These are phyloP conservation scores for Vitis riparia DNA, from an alignment of 164 flowering plant species.

Conservation along the genomic window DNA sequence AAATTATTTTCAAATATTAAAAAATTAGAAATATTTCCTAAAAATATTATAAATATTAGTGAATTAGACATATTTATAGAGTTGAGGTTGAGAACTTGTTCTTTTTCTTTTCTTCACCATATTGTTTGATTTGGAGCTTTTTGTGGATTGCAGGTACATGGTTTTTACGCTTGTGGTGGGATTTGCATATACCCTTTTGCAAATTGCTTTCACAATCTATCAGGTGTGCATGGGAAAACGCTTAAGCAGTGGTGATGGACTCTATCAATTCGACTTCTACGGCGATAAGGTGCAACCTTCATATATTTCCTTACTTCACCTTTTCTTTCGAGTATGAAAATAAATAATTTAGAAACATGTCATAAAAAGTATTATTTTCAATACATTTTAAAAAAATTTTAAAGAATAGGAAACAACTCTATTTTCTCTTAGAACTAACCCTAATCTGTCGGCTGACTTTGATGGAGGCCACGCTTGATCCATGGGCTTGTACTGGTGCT, in stretches of 20 bases:
- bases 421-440: too few relatives aligned
- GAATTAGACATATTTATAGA: background rate
- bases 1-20: too few relatives aligned
- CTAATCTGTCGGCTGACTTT: too few relatives aligned
- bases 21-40: background rate
- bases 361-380: too few relatives aligned
- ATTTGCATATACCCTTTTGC: slow-evolving; percentile 17
- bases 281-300: slow-evolving; percentile 23
- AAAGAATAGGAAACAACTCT: too few relatives aligned
- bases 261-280: slow-evolving; percentile 17
- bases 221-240: slow-evolving; percentile 3
- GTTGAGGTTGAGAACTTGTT: background rate
- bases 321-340: too few relatives aligned
- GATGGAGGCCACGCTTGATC: too few relatives aligned
- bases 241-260: background rate
- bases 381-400: too few relatives aligned
- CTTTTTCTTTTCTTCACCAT: background rate
- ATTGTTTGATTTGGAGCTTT: background rate
- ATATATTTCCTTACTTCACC: background rate
- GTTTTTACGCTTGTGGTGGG: slow-evolving; percentile 14
- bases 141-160: slow-evolving; percentile 18
- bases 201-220: slow-evolving; percentile 16
- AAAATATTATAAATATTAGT: background rate
- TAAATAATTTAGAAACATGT: too few relatives aligned
- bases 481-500: too few relatives aligned